Conservation (phyloP, 163 green algal species). For the Scenedesmus sp. region DNA sequence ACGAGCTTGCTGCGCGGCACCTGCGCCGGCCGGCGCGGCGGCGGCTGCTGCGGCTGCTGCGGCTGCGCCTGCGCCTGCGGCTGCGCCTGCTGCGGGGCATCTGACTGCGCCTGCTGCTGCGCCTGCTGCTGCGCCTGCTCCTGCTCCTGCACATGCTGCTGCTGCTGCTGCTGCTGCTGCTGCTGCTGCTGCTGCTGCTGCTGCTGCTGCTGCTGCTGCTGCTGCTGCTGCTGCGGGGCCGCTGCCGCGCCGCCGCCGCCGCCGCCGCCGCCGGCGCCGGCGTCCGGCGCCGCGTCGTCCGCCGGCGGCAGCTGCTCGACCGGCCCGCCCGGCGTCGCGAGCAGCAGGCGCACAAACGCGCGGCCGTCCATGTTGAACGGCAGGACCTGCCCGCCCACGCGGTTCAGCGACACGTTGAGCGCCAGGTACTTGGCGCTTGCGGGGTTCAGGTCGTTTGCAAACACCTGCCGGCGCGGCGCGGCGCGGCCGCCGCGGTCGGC, state of each 20-base stretch:
- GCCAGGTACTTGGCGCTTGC: constrained; percentile 77
- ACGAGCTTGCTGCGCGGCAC: constrained; percentile 11
- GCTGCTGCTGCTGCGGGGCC: constrained; percentile 3
- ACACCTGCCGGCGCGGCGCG: constrained; percentile 68
- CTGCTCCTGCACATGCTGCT: constrained; percentile 10
- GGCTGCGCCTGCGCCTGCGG: constrained; percentile 36
- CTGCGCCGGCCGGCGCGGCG: no score
- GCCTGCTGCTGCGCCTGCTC: constrained; percentile 6
- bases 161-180: constrained; percentile 22
- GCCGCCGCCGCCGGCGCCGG: not conserved
- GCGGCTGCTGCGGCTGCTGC: constrained; percentile 24
- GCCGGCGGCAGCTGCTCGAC: constrained; percentile 30
- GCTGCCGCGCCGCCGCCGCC: constrained; percentile 1
- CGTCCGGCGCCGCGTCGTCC: not conserved
- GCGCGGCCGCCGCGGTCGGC: no score
- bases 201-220: constrained; percentile 26
- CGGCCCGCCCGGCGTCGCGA: constrained; percentile 42
- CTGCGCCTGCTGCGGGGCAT: constrained; percentile 9
- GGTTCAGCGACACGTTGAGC: constrained; percentile 88
- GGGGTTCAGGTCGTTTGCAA: constrained; percentile 98
- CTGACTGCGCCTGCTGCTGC: not conserved
- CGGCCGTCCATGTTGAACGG: constrained; percentile 89
- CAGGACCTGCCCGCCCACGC: constrained; percentile 62
- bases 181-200: constrained; percentile 30
- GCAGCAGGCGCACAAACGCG: constrained; percentile 80